Conservation (phyloP, 306 rosid species). For the Albizia julibrissin region DNA sequence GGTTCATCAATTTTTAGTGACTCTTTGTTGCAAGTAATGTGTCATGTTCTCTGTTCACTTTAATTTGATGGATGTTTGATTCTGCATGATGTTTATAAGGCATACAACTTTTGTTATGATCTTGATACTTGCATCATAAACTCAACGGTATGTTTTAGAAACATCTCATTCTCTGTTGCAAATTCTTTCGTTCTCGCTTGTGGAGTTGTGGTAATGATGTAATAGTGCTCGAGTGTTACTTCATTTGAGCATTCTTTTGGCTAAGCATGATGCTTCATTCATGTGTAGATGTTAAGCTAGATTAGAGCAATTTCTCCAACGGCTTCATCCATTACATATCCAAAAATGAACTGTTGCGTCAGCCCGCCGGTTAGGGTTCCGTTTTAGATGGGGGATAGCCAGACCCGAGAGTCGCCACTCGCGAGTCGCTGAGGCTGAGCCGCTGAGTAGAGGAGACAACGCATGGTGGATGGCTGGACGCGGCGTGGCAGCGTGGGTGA, state of each 20-base stretch:
- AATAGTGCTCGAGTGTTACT: background rate
- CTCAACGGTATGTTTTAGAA: background rate
- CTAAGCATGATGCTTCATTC: too few relatives aligned
- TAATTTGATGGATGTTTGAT: background rate
- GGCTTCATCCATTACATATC: too few relatives aligned
- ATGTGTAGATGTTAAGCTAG: background rate
- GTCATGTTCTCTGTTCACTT: conserved; percentile 29
- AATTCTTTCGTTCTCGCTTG: background rate
- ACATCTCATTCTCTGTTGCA: background rate
- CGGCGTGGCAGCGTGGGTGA: too few relatives aligned
- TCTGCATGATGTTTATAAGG: background rate
- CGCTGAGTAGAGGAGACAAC: too few relatives aligned
- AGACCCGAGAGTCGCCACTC: too few relatives aligned
- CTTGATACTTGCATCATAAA: background rate
- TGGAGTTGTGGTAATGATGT: background rate
- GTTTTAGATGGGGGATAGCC: too few relatives aligned
- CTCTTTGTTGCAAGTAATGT: conserved; percentile 66
- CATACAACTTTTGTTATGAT: background rate
- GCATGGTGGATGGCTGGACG: too few relatives aligned
- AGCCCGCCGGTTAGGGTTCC: too few relatives aligned
- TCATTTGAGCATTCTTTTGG: background rate
- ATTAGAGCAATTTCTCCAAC: too few relatives aligned
- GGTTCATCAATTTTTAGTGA: conserved; percentile 62
- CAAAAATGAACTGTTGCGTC: too few relatives aligned
- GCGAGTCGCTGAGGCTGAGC: too few relatives aligned